Evolutionary conservation across 768 basidiomycete genomes (phyloP).

Genomic region (Boletus fagicola): DNA sequence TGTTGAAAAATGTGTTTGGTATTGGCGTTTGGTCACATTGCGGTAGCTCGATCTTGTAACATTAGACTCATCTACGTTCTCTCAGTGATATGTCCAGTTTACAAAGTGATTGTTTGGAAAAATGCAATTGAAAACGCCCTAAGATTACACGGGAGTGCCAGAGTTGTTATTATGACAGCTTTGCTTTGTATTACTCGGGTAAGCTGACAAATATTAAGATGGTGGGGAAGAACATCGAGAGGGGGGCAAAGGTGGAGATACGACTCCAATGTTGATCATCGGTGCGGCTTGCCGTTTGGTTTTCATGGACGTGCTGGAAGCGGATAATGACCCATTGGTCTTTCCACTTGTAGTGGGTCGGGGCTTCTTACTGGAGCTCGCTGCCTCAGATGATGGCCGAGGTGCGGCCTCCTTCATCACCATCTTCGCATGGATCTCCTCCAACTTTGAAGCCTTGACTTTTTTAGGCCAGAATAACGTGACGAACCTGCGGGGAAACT

Average conservation of each 20-base stretch:
- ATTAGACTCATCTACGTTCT: slow-evolving; percentile 15
- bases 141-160: slow-evolving; percentile 26
- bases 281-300: slow-evolving; percentile 60
- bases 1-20: slow-evolving; percentile 12
- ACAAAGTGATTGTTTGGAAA: slow-evolving; percentile 11
- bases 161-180: slow-evolving; percentile 29
- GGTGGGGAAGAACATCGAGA: slow-evolving; percentile 19
- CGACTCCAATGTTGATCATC: slow-evolving; percentile 38
- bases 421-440: slow-evolving; percentile 96
- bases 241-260: slow-evolving; percentile 21
- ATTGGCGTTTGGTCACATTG: slow-evolving; percentile 1
- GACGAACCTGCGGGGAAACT: slow-evolving; percentile 65
- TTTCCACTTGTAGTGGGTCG: slow-evolving; percentile 49
- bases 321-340: slow-evolving; percentile 50
- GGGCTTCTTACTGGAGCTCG: slow-evolving; percentile 55
- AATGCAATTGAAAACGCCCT: slow-evolving; percentile 17
- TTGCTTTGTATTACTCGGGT: slow-evolving; percentile 25
- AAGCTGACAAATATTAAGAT: slow-evolving; percentile 23
- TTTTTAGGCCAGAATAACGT: slow-evolving; percentile 98
- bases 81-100: slow-evolving; percentile 16
- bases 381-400: slow-evolving; percentile 49
- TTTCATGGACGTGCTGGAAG: slow-evolving; percentile 44
- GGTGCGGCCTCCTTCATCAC: slow-evolving; percentile 80
- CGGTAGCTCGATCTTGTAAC: slow-evolving; percentile 22
- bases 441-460: slow-evolving; percentile 88